Conservation (phyloP, 768 basidiomycete species). For the Boletus subparvulus region DNA sequence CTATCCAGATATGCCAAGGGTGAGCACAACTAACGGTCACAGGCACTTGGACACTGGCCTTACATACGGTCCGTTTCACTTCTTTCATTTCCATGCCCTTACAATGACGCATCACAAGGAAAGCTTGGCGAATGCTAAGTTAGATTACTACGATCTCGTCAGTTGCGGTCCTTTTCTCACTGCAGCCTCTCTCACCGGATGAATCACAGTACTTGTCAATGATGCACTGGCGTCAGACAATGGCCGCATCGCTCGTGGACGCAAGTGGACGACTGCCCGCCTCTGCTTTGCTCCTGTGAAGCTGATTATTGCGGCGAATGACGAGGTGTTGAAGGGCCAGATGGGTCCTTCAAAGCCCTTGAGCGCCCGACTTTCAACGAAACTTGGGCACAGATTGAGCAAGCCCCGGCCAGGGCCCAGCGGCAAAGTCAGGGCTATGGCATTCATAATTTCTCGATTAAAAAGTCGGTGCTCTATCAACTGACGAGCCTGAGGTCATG, state of each 20-base stretch:
- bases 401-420: constrained; percentile 1
- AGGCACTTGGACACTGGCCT: too few relatives aligned
- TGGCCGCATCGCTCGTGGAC: neutral
- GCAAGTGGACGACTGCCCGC: neutral
- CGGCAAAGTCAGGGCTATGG: constrained; percentile 36
- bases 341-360: neutral
- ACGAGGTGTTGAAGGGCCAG: neutral
- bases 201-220: neutral
- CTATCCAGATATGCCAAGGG: neutral
- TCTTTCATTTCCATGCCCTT: too few relatives aligned
- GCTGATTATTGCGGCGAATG: neutral
- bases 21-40: too few relatives aligned
- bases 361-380: constrained; percentile 1
- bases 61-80: too few relatives aligned
- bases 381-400: constrained; percentile 11
- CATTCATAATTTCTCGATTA: constrained; percentile 44
- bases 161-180: neutral
- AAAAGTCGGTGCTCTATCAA: constrained; percentile 11
- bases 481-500: neutral
- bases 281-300: neutral
- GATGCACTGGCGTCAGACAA: constrained; percentile 4
- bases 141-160: constrained; percentile 51
- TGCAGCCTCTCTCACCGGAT: neutral
- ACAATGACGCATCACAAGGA: constrained; percentile 9
- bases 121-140: constrained; percentile 39